phyloP scores from a whole-genome alignment of 768 basidiomycete species.

The Clitopilus passeckerianus region DNA sequence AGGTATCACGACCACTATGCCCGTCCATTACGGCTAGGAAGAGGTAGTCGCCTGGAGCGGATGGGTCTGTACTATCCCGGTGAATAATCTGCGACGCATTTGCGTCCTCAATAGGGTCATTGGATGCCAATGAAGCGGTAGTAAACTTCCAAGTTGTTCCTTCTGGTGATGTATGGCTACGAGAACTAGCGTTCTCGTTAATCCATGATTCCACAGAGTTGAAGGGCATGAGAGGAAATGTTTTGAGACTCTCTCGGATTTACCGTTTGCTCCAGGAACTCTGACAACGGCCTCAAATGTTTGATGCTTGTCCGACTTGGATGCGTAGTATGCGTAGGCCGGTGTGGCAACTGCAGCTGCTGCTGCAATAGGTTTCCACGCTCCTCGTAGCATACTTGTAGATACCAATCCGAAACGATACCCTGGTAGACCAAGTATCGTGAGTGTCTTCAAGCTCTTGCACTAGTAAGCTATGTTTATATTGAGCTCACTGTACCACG shows the following conservation, averaged over 20 bases:
- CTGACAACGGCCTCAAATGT: slow-evolving; percentile 60
- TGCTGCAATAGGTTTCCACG: slow-evolving; percentile 66
- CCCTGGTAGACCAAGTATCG: background rate
- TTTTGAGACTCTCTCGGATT: slow-evolving; percentile 45
- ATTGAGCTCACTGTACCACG: background rate
- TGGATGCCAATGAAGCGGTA: slow-evolving; percentile 77
- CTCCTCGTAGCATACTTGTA: slow-evolving; percentile 52
- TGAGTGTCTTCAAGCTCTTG: background rate
- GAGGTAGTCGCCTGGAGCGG: slow-evolving; percentile 64
- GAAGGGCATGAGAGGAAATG: slow-evolving; percentile 53
- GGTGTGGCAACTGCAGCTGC: slow-evolving; percentile 52
- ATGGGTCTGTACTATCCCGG: slow-evolving; percentile 54
- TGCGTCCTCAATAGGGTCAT: slow-evolving; percentile 91
- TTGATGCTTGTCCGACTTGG: slow-evolving; percentile 31
- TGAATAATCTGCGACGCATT: slow-evolving; percentile 65
- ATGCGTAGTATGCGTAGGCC: slow-evolving; percentile 54
- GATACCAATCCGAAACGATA: background rate
- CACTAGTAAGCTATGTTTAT: background rate
- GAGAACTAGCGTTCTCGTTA: slow-evolving; percentile 42
- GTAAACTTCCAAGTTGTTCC: slow-evolving; percentile 70
- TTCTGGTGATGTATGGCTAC: slow-evolving; percentile 41
- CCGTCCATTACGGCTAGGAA: slow-evolving; percentile 93
- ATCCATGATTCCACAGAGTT: slow-evolving; percentile 53
- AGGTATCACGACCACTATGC: slow-evolving; percentile 82
- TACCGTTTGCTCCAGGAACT: slow-evolving; percentile 54